phyloP scores from a whole-genome alignment of 2,329 filamentous ascomycete genomes.

The Penicillium janthinellum region DNA sequence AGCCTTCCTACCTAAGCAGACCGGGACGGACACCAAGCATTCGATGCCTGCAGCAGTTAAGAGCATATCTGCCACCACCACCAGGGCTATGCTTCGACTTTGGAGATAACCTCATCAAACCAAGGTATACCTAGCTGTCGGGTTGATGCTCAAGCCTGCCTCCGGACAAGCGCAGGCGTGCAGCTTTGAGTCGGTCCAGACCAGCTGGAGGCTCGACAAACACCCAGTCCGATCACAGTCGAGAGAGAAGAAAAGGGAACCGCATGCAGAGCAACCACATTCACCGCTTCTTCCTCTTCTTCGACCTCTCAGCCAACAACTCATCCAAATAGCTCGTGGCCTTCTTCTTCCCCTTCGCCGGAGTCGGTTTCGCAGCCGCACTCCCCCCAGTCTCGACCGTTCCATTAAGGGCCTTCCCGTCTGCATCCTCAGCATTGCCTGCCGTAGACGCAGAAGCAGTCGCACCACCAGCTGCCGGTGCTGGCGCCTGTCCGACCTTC shows the following conservation, averaged over 20 bases:
- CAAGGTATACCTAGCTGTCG: not conserved
- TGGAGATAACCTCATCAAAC: not conserved
- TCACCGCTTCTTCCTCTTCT: conserved; percentile 53
- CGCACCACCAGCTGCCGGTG: conserved; percentile 3
- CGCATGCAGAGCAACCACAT: conserved; percentile 5
- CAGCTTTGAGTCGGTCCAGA: not conserved
- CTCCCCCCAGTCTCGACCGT: conserved; percentile 11
- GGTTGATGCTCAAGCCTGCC: not conserved
- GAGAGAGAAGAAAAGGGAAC: not conserved
- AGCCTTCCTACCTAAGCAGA: not conserved
- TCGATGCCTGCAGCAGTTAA: not conserved
- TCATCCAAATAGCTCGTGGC: conserved; percentile 58
- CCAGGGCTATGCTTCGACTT: not conserved
- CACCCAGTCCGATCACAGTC: not conserved
- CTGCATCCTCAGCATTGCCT: not conserved
- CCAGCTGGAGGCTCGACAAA: not conserved
- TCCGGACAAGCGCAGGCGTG: not conserved
- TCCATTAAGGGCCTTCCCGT: conserved; percentile 8
- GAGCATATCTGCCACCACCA: not conserved
- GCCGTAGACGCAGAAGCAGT: not conserved
- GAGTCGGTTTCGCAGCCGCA: conserved; percentile 13
- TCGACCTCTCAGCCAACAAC: conserved; percentile 48
- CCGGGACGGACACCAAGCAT: not conserved
- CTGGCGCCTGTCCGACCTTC: conserved; percentile 8
- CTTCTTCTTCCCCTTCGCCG: conserved; percentile 40